phyloP scores from a whole-genome alignment of 1,139 yeast genomes.

The Candida sanyaensis region DNA sequence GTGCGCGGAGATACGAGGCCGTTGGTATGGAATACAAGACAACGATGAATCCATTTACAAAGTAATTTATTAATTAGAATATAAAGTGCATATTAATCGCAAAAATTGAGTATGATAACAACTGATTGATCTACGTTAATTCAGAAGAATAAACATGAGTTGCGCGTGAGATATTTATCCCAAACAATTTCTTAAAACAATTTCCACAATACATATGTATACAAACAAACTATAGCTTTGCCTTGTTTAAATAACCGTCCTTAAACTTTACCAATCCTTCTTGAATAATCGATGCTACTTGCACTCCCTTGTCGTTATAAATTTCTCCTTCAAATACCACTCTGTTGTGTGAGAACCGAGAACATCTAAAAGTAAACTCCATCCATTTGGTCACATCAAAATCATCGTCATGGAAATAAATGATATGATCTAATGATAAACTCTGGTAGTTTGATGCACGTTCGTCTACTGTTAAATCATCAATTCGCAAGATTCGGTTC shows the following conservation, averaged over 20 bases:
- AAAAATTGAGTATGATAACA: no score
- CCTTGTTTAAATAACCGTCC: constrained; percentile 15
- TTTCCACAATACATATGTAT: neutral
- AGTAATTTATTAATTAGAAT: no score
- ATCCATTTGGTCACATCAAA: constrained; percentile 57
- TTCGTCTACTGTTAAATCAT: constrained; percentile 22
- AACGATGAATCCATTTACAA: no score
- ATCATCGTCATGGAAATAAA: constrained; percentile 65
- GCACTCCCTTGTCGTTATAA: constrained; percentile 51
- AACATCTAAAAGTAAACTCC: constrained; percentile 49
- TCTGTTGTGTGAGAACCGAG: constrained; percentile 56
- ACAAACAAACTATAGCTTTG: constrained; percentile 15
- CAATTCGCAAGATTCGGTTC: constrained; percentile 30
- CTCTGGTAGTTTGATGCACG: constrained; percentile 39
- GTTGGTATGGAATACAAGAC: no score
- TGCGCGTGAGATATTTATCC: no score
- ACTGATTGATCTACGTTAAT: no score
- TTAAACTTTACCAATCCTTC: constrained; percentile 52
- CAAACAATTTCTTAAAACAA: no score
- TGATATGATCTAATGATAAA: constrained; percentile 66
- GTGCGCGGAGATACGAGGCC: no score
- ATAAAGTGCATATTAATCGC: no score
- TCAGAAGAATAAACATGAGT: no score
- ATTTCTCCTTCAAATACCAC: constrained; percentile 63
- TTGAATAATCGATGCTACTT: constrained; percentile 66